Conservation (phyloP, 352 stramenopile species). For the Phytophthora sp. region DNA sequence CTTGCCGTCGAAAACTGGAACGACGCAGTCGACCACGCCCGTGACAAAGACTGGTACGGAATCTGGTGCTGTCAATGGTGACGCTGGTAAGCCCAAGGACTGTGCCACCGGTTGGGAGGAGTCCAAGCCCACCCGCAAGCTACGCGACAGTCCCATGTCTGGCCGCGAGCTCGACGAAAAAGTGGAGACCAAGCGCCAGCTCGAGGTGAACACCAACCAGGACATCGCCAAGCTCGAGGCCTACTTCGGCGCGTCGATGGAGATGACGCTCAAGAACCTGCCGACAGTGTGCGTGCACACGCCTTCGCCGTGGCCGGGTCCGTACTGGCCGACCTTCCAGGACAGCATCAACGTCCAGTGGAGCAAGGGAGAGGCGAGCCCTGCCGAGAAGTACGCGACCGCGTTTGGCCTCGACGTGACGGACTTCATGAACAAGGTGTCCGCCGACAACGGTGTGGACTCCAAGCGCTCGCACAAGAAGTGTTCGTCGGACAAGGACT, state of each 20-base stretch:
- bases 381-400: constrained; percentile 55
- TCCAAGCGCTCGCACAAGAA: constrained; percentile 19
- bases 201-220: constrained; percentile 22
- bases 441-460: constrained; percentile 38
- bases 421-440: constrained; percentile 47
- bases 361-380: constrained; percentile 19
- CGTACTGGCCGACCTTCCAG: constrained; percentile 71
- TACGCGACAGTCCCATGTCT: constrained; percentile 19
- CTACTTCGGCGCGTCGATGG: constrained; percentile 32
- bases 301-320: constrained; percentile 44
- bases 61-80: background rate
- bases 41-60: background rate
- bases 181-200: constrained; percentile 22
- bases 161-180: constrained; percentile 2
- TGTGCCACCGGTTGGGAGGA: constrained; percentile 38
- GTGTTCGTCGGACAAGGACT: constrained; percentile 35
- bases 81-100: constrained; percentile 13
- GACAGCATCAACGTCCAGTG: constrained; percentile 69
- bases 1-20: constrained; percentile 4
- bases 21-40: constrained; percentile 1
- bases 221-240: constrained; percentile 33
- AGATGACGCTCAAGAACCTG: constrained; percentile 30
- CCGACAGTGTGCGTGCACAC: constrained; percentile 15
- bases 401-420: constrained; percentile 46
- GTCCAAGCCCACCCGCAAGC: constrained; percentile 10